phyloP scores from a whole-genome alignment of 257 asterid genomes.

The Nicotiana undulata region DNA sequence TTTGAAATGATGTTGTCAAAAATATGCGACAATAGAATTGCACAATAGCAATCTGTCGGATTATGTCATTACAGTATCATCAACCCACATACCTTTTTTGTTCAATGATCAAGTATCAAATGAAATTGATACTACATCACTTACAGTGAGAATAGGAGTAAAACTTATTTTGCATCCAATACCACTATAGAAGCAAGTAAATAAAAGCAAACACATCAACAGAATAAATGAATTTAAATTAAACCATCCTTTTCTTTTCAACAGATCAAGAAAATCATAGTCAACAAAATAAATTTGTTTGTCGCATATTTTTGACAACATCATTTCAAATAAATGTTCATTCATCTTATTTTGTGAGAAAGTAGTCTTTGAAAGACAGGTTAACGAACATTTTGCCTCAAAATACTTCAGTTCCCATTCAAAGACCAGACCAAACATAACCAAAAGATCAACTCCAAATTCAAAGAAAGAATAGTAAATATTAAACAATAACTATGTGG shows the following conservation, averaged over 20 bases:
- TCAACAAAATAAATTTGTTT: background rate
- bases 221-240: background rate
- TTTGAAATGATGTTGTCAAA: too few species aligned
- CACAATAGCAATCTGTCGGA: background rate
- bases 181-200: background rate
- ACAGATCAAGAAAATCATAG: background rate
- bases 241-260: background rate
- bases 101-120: background rate
- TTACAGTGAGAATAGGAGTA: background rate
- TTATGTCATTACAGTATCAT: background rate
- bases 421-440: background rate
- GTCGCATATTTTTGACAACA: background rate
- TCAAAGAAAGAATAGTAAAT: too few species aligned
- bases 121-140: background rate
- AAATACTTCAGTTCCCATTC: background rate
- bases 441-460: too few species aligned
- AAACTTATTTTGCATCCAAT: background rate
- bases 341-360: background rate
- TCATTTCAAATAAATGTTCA: background rate
- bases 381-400: background rate
- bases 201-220: background rate
- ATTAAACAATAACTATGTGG: too few species aligned
- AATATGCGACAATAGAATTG: background rate
- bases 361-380: background rate
- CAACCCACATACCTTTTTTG: background rate